phyloP scores from a whole-genome alignment of 306 rosid genomes.

The Corylus heterophylla region DNA sequence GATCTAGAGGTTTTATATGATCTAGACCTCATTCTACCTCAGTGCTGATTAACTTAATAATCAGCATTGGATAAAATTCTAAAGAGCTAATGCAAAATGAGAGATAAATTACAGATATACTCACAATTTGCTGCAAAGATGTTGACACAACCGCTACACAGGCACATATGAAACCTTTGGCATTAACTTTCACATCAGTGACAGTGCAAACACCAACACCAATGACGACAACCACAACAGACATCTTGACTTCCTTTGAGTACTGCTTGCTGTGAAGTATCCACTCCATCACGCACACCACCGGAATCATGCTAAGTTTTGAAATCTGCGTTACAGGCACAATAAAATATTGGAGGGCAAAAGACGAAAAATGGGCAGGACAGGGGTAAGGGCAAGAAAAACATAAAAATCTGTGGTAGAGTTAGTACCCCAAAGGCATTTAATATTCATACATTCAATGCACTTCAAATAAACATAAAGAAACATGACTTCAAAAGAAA shows the following conservation, averaged over 20 bases:
- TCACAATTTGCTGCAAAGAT: constrained; percentile 95
- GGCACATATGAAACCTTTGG: constrained; percentile 80
- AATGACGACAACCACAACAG: constrained; percentile 80
- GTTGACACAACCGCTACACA: constrained; percentile 70
- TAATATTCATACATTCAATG: background rate
- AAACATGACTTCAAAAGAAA: background rate
- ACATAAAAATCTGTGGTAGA: background rate
- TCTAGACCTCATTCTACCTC: background rate
- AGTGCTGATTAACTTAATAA: background rate
- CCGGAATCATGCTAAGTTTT: constrained; percentile 96
- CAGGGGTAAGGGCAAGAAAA: background rate
- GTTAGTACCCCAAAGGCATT: background rate
- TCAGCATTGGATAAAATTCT: background rate
- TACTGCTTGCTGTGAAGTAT: constrained; percentile 77
- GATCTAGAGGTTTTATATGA: background rate
- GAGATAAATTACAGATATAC: constrained; percentile 26
- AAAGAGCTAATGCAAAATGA: background rate
- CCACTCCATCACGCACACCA: constrained; percentile 97
- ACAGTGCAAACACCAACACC: constrained; percentile 95
- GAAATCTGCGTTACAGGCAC: constrained; percentile 55
- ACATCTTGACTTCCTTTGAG: constrained; percentile 71
- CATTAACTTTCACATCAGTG: constrained; percentile 87
- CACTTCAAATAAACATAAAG: background rate
- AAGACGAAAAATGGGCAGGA: background rate
- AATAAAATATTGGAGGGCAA: background rate